phyloP scores from a whole-genome alignment of 371 early-diverging fungal genomes.

The Circinella minor region DNA sequence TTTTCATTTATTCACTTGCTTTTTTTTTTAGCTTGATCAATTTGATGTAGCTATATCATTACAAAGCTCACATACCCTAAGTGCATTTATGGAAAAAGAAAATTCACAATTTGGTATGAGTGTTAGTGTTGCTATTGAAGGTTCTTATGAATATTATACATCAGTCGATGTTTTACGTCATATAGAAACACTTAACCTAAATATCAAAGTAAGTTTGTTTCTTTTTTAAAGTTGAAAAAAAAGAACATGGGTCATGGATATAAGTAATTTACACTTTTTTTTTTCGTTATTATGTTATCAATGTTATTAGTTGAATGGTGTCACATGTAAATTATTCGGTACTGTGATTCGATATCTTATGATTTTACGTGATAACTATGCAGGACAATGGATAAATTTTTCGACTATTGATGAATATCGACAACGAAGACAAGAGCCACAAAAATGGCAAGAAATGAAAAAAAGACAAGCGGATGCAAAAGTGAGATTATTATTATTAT shows the following conservation, averaged over 20 bases:
- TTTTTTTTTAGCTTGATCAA: conserved; percentile 48
- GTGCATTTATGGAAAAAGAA: conserved; percentile 67
- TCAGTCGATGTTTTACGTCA: conserved; percentile 57
- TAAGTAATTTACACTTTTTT: not conserved
- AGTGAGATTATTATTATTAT: conserved; percentile 33
- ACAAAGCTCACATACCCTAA: conserved; percentile 74
- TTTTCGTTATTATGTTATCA: not conserved
- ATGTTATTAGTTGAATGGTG: conserved; percentile 51
- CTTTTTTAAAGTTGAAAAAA: not conserved
- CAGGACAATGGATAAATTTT: conserved; percentile 72
- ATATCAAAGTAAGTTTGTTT: conserved; percentile 57
- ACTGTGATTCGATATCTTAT: conserved; percentile 74
- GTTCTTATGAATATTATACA: conserved; percentile 68
- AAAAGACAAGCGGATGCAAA: conserved; percentile 65
- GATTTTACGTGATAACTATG: conserved; percentile 80
- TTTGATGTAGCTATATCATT: conserved; percentile 59
- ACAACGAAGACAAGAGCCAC: conserved; percentile 49
- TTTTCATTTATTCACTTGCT: not conserved
- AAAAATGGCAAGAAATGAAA: conserved; percentile 46
- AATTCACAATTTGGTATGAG: conserved; percentile 61
- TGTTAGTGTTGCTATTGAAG: conserved; percentile 56
- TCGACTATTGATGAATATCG: conserved; percentile 80
- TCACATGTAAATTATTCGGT: conserved; percentile 70
- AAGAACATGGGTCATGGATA: too few species aligned
- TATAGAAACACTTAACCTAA: conserved; percentile 67